Evolutionary conservation across 106 monocot genomes (phyloP).

Genomic region (Acanthochlamys bracteata): DNA sequence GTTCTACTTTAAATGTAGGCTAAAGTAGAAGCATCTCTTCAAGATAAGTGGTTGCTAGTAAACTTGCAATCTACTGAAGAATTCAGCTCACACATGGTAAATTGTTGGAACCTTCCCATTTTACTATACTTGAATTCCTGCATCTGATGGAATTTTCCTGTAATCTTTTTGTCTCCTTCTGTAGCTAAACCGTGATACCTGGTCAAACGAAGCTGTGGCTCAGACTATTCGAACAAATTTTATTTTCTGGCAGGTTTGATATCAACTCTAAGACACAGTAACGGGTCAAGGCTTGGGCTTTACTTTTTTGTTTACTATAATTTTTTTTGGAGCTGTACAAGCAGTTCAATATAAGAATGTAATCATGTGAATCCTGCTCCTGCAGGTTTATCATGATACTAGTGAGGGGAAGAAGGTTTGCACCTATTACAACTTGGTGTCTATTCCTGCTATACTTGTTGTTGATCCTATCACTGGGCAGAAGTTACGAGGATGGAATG

Average conservation of each 20-base stretch:
- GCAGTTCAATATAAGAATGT: not conserved
- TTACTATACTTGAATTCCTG: not conserved
- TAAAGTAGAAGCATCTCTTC: slow-evolving; percentile 66
- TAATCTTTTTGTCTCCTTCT: slow-evolving; percentile 12
- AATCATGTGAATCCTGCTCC: not conserved
- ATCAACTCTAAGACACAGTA: not conserved
- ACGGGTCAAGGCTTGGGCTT: not conserved
- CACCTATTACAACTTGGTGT: slow-evolving; percentile 74
- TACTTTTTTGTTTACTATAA: not conserved
- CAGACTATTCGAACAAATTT: slow-evolving; percentile 86
- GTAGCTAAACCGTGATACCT: slow-evolving; percentile 91
- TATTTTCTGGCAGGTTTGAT: slow-evolving; percentile 93
- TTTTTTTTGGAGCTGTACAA: not conserved
- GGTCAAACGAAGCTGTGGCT: slow-evolving; percentile 85
- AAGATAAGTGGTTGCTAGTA: slow-evolving; percentile 84
- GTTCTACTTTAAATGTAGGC: slow-evolving; percentile 32
- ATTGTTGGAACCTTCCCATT: not conserved
- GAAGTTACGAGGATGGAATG: slow-evolving; percentile 82
- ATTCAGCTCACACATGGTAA: slow-evolving; percentile 94
- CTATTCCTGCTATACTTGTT: slow-evolving; percentile 67
- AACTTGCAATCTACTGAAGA: slow-evolving; percentile 89
- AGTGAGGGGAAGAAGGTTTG: slow-evolving; percentile 94
- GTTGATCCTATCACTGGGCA: slow-evolving; percentile 97
- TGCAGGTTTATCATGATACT: slow-evolving; percentile 70
- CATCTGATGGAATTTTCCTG: not conserved